Evolutionary conservation across 1,139 yeast genomes (phyloP), one percentile per base, ranked within the genome.

Genomic region (Protomyces inundatus): DNA sequence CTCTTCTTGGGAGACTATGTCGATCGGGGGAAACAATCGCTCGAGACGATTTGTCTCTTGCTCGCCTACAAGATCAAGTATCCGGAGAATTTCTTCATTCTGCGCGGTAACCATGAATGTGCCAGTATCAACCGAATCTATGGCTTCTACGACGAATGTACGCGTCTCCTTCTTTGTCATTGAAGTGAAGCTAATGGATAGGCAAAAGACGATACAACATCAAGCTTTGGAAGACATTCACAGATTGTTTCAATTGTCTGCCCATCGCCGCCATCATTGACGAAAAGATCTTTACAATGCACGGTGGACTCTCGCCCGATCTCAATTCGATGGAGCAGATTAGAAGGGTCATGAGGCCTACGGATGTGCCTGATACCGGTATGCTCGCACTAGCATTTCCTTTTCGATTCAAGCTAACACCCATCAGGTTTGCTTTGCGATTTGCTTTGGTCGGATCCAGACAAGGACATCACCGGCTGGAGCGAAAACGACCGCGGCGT

Each of bases 241-340:
- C 97, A 57, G 98, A 93, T 78, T 90, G 97, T 78, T 93, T 93
- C 82, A 93, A 93, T 81, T 90, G 97, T 77, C 82, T 93, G 76
- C 98, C 98, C 68, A 91, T 93, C 75, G 98, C 98, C 66, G 98
- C 98, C 65, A 91, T 91, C 71, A 89, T 93, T 71, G 98, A 91
- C 76, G 98, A 91, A 76, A 91, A 91, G 80, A 93, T 93, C 77
- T 91, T 93, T 76, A 89, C 97, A 69, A 90, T 93, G 97, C 98
- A 93, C 78, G 98, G 98, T 72, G 98, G 98, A 66, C 82, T 93
- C 71, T 88, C 96, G 40, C 98, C 98, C 60, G 97, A 91, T 78
- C 84, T 93, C 76, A 91, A 90, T 79, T 85, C 95, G 64, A 90
- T 93, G 98, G 97, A 91, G 77, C 98, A 93, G 79, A 91, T 93